phyloP scores from a whole-genome alignment of 1,284 basidiomycete species.

The Mrakiaceae sp. region DNA sequence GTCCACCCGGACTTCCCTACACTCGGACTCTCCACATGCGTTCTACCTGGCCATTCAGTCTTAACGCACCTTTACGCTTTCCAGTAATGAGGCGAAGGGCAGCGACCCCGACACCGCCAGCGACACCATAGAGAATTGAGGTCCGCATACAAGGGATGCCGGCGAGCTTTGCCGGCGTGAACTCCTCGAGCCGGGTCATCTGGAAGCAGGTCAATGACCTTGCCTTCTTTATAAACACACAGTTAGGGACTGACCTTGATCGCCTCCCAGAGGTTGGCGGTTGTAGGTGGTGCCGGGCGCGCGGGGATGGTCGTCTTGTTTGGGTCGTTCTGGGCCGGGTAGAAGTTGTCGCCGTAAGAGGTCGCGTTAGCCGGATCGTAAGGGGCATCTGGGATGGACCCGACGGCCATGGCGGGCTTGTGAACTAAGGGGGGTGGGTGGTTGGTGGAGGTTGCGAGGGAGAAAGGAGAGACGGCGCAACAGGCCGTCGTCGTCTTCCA shows the following conservation, averaged over 20 bases:
- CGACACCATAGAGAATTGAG: constrained; percentile 7
- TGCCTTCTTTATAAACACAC: no score
- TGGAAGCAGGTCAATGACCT: not conserved
- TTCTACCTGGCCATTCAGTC: no score
- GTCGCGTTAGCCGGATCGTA: constrained; percentile 6
- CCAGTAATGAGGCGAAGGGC: not conserved
- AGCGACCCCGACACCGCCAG: constrained; percentile 2
- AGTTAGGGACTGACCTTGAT: constrained; percentile 1
- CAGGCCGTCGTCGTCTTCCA: not conserved
- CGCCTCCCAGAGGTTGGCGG: constrained; percentile 6
- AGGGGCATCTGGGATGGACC: not conserved
- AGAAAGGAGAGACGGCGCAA: not conserved
- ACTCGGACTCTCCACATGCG: not conserved
- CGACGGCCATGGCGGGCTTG: not conserved
- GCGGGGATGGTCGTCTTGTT: constrained; percentile 5
- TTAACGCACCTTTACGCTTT: not conserved
- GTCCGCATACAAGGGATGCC: constrained; percentile 6
- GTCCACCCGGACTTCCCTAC: not conserved
- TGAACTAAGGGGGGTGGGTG: not conserved
- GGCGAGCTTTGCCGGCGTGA: constrained; percentile 3
- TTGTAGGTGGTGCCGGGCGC: not conserved
- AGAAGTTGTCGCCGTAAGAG: constrained; percentile 7
- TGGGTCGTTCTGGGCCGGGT: constrained; percentile 8
- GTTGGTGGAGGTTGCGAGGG: not conserved
- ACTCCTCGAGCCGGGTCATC: constrained; percentile 7